Percentiles rank a stretch among this genome's conserved stretches.
These are phyloP conservation scores for Myriosclerotinia duriaeana DNA, from an alignment of 2,329 filamentous ascomycete genomes.

Conservation along the genomic window DNA sequence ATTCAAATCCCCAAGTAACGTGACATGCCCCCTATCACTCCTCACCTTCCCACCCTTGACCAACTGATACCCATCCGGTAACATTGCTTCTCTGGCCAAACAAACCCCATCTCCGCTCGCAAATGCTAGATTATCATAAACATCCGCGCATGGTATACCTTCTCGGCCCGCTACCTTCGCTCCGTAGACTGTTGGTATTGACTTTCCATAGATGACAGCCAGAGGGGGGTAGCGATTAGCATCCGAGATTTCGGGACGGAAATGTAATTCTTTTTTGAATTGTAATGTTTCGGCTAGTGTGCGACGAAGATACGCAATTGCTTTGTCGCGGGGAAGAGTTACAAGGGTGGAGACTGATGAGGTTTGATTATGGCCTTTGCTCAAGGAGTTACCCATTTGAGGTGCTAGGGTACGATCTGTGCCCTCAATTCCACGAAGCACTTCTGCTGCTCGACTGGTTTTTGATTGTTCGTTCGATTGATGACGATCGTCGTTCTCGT, in stretches of 20 bases:
- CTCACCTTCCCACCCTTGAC: constrained; percentile 73
- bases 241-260: constrained; percentile 56
- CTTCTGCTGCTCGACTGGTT: constrained; percentile 35
- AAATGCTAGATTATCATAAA: constrained; percentile 85
- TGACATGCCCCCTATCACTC: constrained; percentile 84
- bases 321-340: constrained; percentile 40
- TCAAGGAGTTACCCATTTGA: constrained; percentile 36
- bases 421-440: constrained; percentile 32
- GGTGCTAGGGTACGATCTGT: constrained; percentile 38
- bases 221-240: constrained; percentile 79
- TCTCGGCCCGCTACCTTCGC: constrained; percentile 72
- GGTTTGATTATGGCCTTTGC: constrained; percentile 32
- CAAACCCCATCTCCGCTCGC: constrained; percentile 87
- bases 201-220: constrained; percentile 82
- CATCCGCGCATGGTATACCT: constrained; percentile 71
- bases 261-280: constrained; percentile 75
- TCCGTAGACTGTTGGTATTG: constrained; percentile 79
- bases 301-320: constrained; percentile 67
- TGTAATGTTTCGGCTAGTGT: constrained; percentile 68
- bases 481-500: constrained; percentile 31
- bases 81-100: constrained; percentile 79
- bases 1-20: constrained; percentile 79
- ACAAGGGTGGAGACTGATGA: constrained; percentile 39
- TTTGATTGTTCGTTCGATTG: constrained; percentile 30
- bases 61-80: constrained; percentile 74